Percentiles rank a stretch among this genome's conserved stretches.
Evolutionary conservation across 306 rosid species (phyloP).

Genomic region (Lagenaria siceraria): DNA sequence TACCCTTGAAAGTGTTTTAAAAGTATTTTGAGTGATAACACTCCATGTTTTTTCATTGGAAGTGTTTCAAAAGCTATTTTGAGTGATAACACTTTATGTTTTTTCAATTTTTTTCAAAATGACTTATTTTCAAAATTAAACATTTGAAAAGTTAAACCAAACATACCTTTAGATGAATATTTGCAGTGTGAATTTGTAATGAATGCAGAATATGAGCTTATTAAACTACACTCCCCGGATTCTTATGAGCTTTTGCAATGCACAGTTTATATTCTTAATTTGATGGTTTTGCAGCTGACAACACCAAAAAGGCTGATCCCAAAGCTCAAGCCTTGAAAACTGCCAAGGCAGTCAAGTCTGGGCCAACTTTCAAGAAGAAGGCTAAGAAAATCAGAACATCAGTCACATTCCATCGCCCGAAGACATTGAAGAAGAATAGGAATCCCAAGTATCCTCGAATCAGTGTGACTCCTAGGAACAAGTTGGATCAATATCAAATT

Average conservation of each 20-base stretch:
- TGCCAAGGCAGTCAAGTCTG: slow-evolving; percentile 8
- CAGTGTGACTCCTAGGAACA: slow-evolving; percentile 2
- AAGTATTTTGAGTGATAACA: no score
- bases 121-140: no score
- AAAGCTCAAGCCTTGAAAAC: slow-evolving; percentile 2
- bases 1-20: no score
- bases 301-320: neutral
- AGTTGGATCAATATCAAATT: slow-evolving; percentile 7
- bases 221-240: neutral
- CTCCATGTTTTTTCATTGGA: no score
- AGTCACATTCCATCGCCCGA: slow-evolving; percentile 3
- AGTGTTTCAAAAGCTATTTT: no score
- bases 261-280: neutral
- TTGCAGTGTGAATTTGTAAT: neutral
- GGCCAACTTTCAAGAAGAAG: slow-evolving; percentile 8
- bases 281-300: neutral
- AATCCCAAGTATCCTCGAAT: slow-evolving; percentile 10
- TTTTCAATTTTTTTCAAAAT: no score
- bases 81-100: no score
- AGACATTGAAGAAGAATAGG: slow-evolving; percentile 5
- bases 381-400: slow-evolving; percentile 4
- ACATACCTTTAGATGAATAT: neutral
- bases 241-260: neutral
- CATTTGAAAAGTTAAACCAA: no score
- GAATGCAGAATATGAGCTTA: neutral